A percentile compares a stretch with the other conserved stretches of the same genome.
Conservation (phyloP, 129 eudicot species). For the Flaveria bidentis region DNA sequence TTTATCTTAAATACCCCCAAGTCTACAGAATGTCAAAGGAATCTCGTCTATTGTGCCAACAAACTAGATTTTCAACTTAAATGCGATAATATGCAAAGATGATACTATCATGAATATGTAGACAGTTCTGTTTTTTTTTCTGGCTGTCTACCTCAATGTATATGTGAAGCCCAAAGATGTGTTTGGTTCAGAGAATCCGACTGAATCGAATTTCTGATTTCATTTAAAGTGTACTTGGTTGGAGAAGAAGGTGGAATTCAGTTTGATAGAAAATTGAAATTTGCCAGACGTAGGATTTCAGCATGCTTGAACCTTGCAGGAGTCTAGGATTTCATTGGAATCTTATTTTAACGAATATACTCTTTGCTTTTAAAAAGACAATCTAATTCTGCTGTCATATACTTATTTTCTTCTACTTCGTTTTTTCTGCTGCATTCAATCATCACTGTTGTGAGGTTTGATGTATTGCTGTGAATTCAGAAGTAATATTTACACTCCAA, state of each 20-base stretch:
- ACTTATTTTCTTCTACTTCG: neutral
- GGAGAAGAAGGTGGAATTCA: neutral
- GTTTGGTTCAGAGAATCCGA: constrained; percentile 12
- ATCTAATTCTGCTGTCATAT: neutral
- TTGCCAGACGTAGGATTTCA: neutral
- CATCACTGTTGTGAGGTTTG: neutral
- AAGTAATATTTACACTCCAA: neutral
- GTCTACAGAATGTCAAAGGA: neutral
- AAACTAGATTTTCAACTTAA: neutral
- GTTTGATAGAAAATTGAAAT: neutral
- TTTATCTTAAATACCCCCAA: constrained; percentile 12
- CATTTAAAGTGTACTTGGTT: neutral
- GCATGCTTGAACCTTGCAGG: neutral
- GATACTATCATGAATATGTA: neutral
- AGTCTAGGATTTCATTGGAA: neutral
- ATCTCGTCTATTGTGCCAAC: neutral
- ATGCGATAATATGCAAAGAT: neutral
- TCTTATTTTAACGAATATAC: neutral
- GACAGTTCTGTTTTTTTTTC: neutral
- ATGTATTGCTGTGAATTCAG: neutral
- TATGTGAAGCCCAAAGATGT: constrained; percentile 8
- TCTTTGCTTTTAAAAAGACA: neutral
- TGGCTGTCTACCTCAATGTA: neutral
- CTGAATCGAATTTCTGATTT: neutral
- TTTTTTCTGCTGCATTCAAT: constrained; percentile 4